A percentile compares a stretch with the other conserved stretches of the same genome.
phyloP scores from a whole-genome alignment of 441 rosid genomes.

The Hura crepitans region DNA sequence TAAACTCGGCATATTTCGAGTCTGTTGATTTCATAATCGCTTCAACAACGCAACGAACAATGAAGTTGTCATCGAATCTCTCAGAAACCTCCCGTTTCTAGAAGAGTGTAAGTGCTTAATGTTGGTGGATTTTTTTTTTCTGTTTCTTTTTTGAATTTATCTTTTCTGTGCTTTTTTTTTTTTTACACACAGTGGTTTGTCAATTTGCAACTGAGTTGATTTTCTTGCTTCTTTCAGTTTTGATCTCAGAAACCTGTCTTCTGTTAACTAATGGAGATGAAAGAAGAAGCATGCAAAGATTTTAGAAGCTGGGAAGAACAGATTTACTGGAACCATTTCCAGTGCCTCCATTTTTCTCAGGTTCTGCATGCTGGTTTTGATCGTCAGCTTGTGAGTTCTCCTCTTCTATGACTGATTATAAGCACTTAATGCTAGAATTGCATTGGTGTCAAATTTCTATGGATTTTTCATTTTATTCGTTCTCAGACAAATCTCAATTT shows the following conservation, averaged over 20 bases:
- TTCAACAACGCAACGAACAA: too few species aligned
- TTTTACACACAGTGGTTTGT: background rate
- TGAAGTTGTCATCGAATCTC: too few species aligned
- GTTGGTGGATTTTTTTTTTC: too few species aligned
- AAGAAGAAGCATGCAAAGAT: conserved; percentile 32
- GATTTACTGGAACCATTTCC: conserved; percentile 67
- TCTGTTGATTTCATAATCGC: too few species aligned
- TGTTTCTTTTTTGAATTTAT: too few species aligned
- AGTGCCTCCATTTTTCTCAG: conserved; percentile 49
- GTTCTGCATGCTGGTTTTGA: conserved; percentile 49
- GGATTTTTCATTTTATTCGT: background rate
- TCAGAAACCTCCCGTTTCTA: too few species aligned
- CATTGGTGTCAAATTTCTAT: background rate
- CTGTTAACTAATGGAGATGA: conserved; percentile 28
- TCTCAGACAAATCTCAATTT: background rate
- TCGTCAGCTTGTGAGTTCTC: conserved; percentile 43
- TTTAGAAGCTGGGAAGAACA: conserved; percentile 63
- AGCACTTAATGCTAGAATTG: too few species aligned
- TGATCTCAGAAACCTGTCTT: background rate
- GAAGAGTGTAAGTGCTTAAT: too few species aligned
- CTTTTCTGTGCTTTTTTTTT: background rate
- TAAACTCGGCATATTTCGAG: too few species aligned
- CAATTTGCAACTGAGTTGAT: background rate
- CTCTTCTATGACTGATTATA: background rate
- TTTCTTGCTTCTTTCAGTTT: background rate